Base-by-base conservation (phyloP, 139 green algal genomes). In the Chlamydomonas sp. region DNA sequence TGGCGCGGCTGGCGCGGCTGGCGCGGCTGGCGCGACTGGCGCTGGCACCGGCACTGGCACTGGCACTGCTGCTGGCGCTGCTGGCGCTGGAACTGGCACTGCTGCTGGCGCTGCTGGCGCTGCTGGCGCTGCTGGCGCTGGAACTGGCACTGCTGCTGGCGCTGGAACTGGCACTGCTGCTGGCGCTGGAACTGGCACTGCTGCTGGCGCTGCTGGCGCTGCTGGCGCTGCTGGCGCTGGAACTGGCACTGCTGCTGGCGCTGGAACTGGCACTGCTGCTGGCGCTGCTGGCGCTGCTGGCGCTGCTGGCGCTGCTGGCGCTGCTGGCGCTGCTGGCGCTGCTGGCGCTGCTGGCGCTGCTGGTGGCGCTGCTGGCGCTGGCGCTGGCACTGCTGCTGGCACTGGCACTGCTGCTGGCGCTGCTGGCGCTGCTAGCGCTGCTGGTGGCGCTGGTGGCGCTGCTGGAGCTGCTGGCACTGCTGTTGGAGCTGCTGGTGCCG, bases 81-180 rank as follows among this genome's bases (percentile, higher is more conserved):
- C 39, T n/a, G 39, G 49, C n/a, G 28, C 48, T 71, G 37, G 39
- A 29, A 5, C 65, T 38, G 65, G 39, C n/a, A 13, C 59, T 16
- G 26, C 65, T 38, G 39, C 65, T 30, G 61, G 37, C 34, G 67
- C 68, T 10, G 20, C 66, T 36, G 29, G 2, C 3, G 69, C 69
- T 35, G 39, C 69, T 22, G 30, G 36, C 58, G 39, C 39, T 50
- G 39, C 13, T 8, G 13, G 10, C 8, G 13, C 39, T 50, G 13
- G 10, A n/a, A 13, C 39, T 50, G 39, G 10, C 8, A 13, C 8
- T 50, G 39, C 39, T 50, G 8, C 39, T 75, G 30, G 54, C 57
- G 49, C 38, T 65, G 48, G 34, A 71, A 39, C 26, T n/a, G n/a
- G n/a, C 26, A 59, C 31, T 39, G 30, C 43, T 61, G 47, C 37